Evolutionary conservation across 1,284 basidiomycete species (phyloP), one percentile per base, ranked within the genome.

Genomic region (Cryptococcus sp.): DNA sequence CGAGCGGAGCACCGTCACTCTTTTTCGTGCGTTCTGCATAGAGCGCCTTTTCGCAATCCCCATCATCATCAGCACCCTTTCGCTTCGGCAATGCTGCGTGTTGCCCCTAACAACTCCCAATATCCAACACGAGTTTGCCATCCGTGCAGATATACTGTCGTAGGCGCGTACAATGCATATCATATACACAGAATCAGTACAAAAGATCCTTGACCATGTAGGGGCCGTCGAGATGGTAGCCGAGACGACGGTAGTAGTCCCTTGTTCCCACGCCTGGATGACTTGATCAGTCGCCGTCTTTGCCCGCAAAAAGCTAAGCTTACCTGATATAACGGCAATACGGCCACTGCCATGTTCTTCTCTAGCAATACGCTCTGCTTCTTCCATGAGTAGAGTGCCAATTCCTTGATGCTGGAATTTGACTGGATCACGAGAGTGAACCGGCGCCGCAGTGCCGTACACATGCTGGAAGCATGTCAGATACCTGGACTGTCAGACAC

Each of bases 351-450:
- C 94, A 76, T 99, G 96, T 75, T 99, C 96, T 70, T 98, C 95
- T 63, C 88, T 83, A n/a, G 96, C 93, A 80, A 99, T 99, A 63
- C 93, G 84, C 79, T 99, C 96, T 1, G 96, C 96, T 81, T 99
- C 95, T 77, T 99, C 96, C 96, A 99, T 99, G 60, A 99, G 81
- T 61, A 99, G 77, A 25, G 93, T 98, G 20, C 96, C 96, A 74
- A 99, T 98, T 10, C 96, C 96, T 82, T 94, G 91, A 79, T 97
- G 93, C 76, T 97, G 93, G 82, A 97, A 97, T 78, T 96, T 96
- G 49, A 93, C 97, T 17, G 96, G 96, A 79, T 99, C 95, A 51
- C 96, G 84, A 54, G 91, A 91, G 78, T 99, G 96, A 25, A 99
- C 91, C 3, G 93, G 93, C 30, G 98, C 93, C 10, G 96, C 95